Evolutionary conservation across 2,329 filamentous ascomycete species (phyloP), one percentile per base, ranked within the genome.

Genomic region (Arthroderma sp.): DNA sequence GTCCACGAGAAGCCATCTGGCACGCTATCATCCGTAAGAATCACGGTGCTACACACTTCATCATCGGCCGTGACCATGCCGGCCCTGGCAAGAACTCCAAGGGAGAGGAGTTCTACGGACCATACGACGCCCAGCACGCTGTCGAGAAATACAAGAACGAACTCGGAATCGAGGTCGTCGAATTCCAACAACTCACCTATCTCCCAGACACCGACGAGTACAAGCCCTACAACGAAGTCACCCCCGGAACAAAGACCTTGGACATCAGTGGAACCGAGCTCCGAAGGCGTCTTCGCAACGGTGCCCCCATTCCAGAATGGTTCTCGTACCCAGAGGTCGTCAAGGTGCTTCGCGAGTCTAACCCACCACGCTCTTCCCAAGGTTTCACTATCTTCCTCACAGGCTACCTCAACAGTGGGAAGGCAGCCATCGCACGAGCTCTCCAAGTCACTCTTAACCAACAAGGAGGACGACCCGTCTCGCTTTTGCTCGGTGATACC

Each of bases 1-100:
- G 91, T 58, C 91, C 91, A 52, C 85, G 91, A 55, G 91, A 98
- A 74, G 91, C 91, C 55, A 87, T 98, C 71, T 98, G 91, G 91
- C 91, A 98, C 74, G 91, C 91, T 61, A 94, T 98, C 60, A 98
- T 98, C 75, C 87, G 91, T 64, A 98, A 96, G 81, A 98, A 98
- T 71, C 88, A 95, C 71, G 91, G 91, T 59, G 87, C 89, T 40
- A 96, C 91, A 10, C 91, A 98, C 76, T 98, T 98, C 75, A 98
- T 98, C 58, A 88, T 98, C 53, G 91, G 91, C 49, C 86, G 91
- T 72, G 91, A 98, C 71, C 91, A 98, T 70, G 91, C 91, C 53
- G 91, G 91, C 41, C 91, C 91, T 38, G 91, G 91, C 61, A 95
- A 94, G 78, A 96, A 96, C 80, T 93, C 85, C 74, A 80, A 89